Evolutionary conservation across 1,284 basidiomycete genomes (phyloP), one percentile per base, ranked within the genome.

Genomic region (Microbotryum intermedium): DNA sequence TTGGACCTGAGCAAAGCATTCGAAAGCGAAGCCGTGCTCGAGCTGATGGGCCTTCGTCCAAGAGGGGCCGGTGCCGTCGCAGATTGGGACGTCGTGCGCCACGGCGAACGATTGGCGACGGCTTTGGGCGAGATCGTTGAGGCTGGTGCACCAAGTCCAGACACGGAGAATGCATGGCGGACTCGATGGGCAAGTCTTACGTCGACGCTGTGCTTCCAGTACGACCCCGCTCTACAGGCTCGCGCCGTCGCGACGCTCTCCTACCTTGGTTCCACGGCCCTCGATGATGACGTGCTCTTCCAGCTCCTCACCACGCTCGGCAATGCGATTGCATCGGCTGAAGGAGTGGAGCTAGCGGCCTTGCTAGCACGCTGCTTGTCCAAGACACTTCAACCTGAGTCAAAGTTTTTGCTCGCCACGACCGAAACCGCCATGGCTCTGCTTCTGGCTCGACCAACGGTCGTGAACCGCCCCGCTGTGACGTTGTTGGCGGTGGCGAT

Each of bases 151-250:
- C 83, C 83, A 55, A 50, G n/a, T 47, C 20, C 62, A 90, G 92
- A 90, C 55, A 78, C 91, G 11, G 78, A 89, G 46, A 97, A 97
- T 72, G 83, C 88, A 18, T 97, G 93, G 92, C 82, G 88, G 60
- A 89, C 91, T 28, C 81, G 92, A 45, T 91, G 92, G 88, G 90
- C 92, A 84, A 86, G 90, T 57, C 76, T 97, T 57, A 84, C 92
- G n/a, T 88, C 89, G 0, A 85, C 90, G 2, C 90, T 87, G 0
- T 90, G 91, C 23, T 95, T 97, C 79, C 92, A 95, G 73, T 83
- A 89, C 60, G 91, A 90, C 16, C 88, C 90, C 0, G 85, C 88
- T 21, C 84, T 93, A 28, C 92, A 95, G 74, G 85, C 88, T 49
- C 84, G 90, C 21, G 88, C 90, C 0, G 94, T 95, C 73, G 83